Base-by-base conservation (phyloP, 2,329 filamentous ascomycete species). In the Diaporthe sp. region DNA sequence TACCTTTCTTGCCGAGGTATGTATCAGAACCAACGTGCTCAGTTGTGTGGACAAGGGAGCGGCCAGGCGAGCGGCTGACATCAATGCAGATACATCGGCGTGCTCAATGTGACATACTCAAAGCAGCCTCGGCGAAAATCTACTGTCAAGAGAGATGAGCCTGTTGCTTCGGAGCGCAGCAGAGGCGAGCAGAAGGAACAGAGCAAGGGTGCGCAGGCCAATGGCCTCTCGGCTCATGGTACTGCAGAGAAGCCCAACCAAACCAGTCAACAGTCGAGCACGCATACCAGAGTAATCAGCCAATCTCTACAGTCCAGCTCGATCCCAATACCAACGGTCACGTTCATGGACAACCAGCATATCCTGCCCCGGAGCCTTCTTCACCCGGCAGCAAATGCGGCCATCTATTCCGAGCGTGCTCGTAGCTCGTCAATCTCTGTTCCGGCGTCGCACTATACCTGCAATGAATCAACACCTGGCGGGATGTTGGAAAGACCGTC, bases 31-130 rank as follows among this genome's bases (percentile, higher is more conserved):
- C 56, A 58, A 32, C 22, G 17, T n/a, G 4, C 9, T 8, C 42
- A 6, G 22, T 7, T 30, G 39, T 35, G 7, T 35, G 19, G 8
- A 27, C 17, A 30, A 22, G 19, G 30, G 12, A 27, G 32, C 56
- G 27, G 39, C 15, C 22, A 30, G 37, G 44, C 12, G 63, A 47
- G 19, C 50, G 73, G 71, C 78, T 83, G 77, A 82, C 78, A 27
- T 72, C 39, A 74, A 78, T 76, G 72, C 70, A 97, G 95, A 81
- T 98, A 99, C 79, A 98, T 99, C 79, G 97, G 97, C 76, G 97
- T 99, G 55, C 86, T 99, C 68, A 98, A 98, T 82, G 96, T 98
- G 27, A 98, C 95, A 0, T 98, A 97, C 81, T 94, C 95, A 68
- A 98, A 97, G 81, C 92, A 92, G 73, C 88, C 91, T 2, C 94